phyloP scores from a whole-genome alignment of 169 alveolate genomes.

The Plasmodium berghei region DNA sequence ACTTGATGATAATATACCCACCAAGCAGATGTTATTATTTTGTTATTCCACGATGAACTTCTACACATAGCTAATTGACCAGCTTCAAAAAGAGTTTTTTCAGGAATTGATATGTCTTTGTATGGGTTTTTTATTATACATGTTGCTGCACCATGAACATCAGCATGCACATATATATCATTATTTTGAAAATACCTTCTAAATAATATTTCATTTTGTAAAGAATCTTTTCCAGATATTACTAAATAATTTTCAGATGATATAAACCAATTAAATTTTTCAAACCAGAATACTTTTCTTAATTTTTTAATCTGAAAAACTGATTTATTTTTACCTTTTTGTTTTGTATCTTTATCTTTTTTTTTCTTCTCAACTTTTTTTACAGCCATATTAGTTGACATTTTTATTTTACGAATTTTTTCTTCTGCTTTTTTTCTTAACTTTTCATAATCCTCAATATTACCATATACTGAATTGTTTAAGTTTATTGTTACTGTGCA shows the following conservation, averaged over 20 bases:
- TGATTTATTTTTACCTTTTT: constrained; percentile 57
- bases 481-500: constrained; percentile 81
- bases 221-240: constrained; percentile 92
- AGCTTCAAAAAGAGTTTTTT: constrained; percentile 88
- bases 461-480: constrained; percentile 88
- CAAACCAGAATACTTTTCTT: constrained; percentile 97
- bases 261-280: constrained; percentile 97
- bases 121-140: constrained; percentile 95
- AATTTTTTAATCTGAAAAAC: constrained; percentile 79
- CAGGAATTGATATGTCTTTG: constrained; percentile 83
- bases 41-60: constrained; percentile 95
- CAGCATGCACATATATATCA: constrained; percentile 97
- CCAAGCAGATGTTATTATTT: constrained; percentile 94
- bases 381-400: constrained; percentile 91
- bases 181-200: constrained; percentile 93
- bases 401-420: constrained; percentile 91
- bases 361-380: constrained; percentile 93
- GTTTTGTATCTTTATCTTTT: constrained; percentile 83
- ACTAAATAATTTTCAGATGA: constrained; percentile 92
- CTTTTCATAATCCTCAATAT: constrained; percentile 89
- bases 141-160: constrained; percentile 98
- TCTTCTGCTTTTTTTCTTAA: constrained; percentile 89
- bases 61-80: constrained; percentile 92
- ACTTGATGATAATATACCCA: constrained; percentile 98
- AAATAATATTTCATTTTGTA: constrained; percentile 95